A percentile compares a stretch with the other conserved stretches of the same genome.
Evolutionary conservation across 2,329 filamentous ascomycete genomes (phyloP).

Genomic region (Periconia digitata): DNA sequence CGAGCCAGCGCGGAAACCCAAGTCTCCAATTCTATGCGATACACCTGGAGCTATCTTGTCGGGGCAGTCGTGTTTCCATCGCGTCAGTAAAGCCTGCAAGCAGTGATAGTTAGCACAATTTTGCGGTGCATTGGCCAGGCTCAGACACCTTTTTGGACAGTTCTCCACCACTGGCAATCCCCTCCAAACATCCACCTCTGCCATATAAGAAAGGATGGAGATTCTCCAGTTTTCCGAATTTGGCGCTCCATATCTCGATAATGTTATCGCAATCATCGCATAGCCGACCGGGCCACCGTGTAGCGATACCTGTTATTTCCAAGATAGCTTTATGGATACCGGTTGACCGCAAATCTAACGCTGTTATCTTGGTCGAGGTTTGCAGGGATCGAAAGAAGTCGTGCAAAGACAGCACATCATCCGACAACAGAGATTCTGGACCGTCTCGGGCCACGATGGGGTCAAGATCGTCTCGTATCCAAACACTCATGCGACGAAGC

Average conservation of each 20-base stretch:
- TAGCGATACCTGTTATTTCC: constrained; percentile 48
- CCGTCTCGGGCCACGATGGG: constrained; percentile 49
- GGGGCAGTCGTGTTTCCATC: constrained; percentile 36
- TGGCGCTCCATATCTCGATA: constrained; percentile 41
- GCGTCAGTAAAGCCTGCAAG: constrained; percentile 38
- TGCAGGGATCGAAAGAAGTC: constrained; percentile 40
- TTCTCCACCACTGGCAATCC: constrained; percentile 43
- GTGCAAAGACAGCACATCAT: constrained; percentile 49
- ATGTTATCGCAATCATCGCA: constrained; percentile 50
- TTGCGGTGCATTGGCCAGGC: background rate
- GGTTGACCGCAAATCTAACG: constrained; percentile 44
- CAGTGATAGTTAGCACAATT: too few species aligned
- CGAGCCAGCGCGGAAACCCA: constrained; percentile 52
- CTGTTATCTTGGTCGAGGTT: constrained; percentile 25
- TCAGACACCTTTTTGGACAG: constrained; percentile 40
- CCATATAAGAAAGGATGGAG: constrained; percentile 47
- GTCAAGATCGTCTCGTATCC: constrained; percentile 54
- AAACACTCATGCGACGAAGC: constrained; percentile 42
- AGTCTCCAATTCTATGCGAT: constrained; percentile 41
- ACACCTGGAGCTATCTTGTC: constrained; percentile 28
- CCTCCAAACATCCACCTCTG: constrained; percentile 46
- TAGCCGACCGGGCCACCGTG: constrained; percentile 50
- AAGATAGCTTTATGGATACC: constrained; percentile 51
- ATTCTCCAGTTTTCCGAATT: constrained; percentile 42
- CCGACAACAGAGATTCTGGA: constrained; percentile 44